Percentiles rank a stretch among this genome's conserved stretches.
Evolutionary conservation across 2,329 filamentous ascomycete genomes (phyloP).

Genomic region (Dothistroma pini): DNA sequence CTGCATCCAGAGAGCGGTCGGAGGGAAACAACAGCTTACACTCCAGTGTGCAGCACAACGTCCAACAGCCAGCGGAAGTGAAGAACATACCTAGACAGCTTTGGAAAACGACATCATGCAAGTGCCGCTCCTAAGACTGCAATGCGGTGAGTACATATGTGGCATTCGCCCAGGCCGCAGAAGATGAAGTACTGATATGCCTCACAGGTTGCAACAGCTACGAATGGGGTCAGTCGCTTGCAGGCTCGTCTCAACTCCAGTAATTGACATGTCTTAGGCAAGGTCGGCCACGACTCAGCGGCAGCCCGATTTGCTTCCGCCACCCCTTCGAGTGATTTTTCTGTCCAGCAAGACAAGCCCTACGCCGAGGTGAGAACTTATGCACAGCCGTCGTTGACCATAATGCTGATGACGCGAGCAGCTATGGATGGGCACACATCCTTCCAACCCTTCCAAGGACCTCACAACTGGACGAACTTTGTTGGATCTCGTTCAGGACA

Average conservation of each 20-base stretch:
- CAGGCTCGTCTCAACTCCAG: background rate
- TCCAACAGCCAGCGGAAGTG: background rate
- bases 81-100: background rate
- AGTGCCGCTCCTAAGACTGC: conserved; percentile 78
- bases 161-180: background rate
- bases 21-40: background rate
- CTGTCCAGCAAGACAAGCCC: conserved; percentile 79
- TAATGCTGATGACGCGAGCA: conserved; percentile 37
- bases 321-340: conserved; percentile 70
- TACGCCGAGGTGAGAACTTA: conserved; percentile 76
- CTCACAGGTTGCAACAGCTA: conserved; percentile 86
- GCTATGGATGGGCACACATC: conserved; percentile 99
- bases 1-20: background rate
- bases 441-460: conserved; percentile 91
- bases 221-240: conserved; percentile 71
- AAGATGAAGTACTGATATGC: conserved; percentile 1
- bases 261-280: conserved; percentile 52
- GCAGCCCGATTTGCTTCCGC: conserved; percentile 87
- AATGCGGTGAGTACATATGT: conserved; percentile 57
- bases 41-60: background rate
- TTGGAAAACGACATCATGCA: conserved; percentile 51
- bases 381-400: background rate
- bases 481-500: conserved; percentile 82
- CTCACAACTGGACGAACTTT: conserved; percentile 77
- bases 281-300: conserved; percentile 80